phyloP scores from a whole-genome alignment of 441 rosid species.

The Hura crepitans region DNA sequence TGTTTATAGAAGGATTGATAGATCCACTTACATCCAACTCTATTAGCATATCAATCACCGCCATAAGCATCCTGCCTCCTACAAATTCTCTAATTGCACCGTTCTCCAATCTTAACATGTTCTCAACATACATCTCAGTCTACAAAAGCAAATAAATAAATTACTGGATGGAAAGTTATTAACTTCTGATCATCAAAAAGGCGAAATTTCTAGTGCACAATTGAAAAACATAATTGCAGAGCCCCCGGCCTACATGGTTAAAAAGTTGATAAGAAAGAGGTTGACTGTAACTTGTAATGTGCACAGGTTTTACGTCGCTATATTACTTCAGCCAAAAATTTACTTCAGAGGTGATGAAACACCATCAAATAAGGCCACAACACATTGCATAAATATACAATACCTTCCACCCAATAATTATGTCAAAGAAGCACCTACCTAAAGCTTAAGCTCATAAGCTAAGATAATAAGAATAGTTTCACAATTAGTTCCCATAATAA shows the following conservation, averaged over 20 bases:
- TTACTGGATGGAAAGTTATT: slow-evolving; percentile 2
- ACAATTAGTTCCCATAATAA: no score
- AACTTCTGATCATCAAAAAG: no score
- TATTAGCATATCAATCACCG: slow-evolving; percentile 58
- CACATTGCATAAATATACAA: background rate
- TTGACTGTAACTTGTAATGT: background rate
- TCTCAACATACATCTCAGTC: slow-evolving; percentile 58
- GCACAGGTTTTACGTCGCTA: background rate
- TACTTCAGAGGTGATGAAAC: no score
- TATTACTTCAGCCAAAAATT: background rate
- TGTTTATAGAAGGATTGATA: background rate
- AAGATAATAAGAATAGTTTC: no score
- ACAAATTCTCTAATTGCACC: slow-evolving; percentile 64
- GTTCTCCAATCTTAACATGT: slow-evolving; percentile 68
- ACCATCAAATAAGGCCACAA: background rate
- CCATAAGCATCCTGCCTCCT: slow-evolving; percentile 57
- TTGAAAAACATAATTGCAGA: background rate
- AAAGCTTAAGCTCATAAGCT: no score
- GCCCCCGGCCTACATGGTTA: background rate
- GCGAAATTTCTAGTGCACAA: background rate
- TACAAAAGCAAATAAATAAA: slow-evolving; percentile 21
- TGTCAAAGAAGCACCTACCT: no score
- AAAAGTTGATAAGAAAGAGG: background rate
- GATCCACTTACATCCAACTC: slow-evolving; percentile 71
- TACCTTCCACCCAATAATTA: background rate